phyloP scores from a whole-genome alignment of 1,284 basidiomycete genomes.

The Pyrrhoderma lamaoense region DNA sequence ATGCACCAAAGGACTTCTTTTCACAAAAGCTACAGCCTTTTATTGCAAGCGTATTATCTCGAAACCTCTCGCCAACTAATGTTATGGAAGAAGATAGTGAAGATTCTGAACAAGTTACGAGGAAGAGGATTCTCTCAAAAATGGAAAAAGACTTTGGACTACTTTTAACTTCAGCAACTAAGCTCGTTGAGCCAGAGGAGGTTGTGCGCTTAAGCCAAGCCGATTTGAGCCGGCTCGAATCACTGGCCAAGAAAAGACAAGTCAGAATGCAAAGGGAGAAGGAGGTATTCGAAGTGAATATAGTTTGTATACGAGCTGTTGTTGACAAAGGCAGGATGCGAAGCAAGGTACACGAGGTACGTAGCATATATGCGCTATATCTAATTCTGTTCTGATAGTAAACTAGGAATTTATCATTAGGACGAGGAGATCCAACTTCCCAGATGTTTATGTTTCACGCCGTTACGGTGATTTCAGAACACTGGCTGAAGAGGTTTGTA shows the following conservation, averaged over 20 bases:
- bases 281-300: slow-evolving; percentile 79
- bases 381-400: not conserved
- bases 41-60: slow-evolving; percentile 70
- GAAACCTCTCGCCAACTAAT: slow-evolving; percentile 65
- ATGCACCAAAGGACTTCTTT: slow-evolving; percentile 85
- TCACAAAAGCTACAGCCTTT: slow-evolving; percentile 91
- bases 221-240: slow-evolving; percentile 73
- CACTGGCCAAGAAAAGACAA: slow-evolving; percentile 52
- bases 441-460: slow-evolving; percentile 84
- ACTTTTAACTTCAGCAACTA: slow-evolving; percentile 75
- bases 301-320: slow-evolving; percentile 78
- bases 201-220: slow-evolving; percentile 80
- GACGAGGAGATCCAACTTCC: slow-evolving; percentile 65
- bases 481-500: slow-evolving; percentile 69
- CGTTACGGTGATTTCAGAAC: slow-evolving; percentile 94
- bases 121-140: slow-evolving; percentile 60
- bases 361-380: slow-evolving; percentile 18
- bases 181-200: slow-evolving; percentile 76
- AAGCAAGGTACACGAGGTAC: slow-evolving; percentile 77
- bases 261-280: slow-evolving; percentile 38
- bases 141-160: slow-evolving; percentile 79
- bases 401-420: slow-evolving; percentile 89
- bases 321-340: slow-evolving; percentile 78
- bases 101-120: slow-evolving; percentile 44
- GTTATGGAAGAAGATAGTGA: slow-evolving; percentile 53